Base-by-base conservation (phyloP, 2,329 filamentous ascomycete genomes). In the Xylariaceae sp. region DNA sequence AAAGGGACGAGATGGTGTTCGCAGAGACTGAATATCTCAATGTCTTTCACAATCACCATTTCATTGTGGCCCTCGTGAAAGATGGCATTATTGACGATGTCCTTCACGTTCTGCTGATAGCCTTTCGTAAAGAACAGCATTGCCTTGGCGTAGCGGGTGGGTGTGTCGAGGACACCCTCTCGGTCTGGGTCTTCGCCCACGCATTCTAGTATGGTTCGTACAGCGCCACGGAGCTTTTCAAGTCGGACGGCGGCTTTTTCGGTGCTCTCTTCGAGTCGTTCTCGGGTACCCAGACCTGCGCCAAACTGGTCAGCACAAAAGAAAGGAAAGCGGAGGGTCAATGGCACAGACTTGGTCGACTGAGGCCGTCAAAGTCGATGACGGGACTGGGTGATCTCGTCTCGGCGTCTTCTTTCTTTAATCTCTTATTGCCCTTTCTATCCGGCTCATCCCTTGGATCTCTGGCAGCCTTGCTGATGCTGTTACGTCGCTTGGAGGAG, bases 1-100 rank as follows among this genome's bases (percentile, higher is more conserved):
- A 99, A 99, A 0, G 94, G 94, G 6, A 99, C 92, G 69, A 99
- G 80, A 69, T 99, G 94, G 71, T 99, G 94, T 75, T 99, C 94
- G 76, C 94, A 99, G 43, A 97, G 77, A 60, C 88, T 92, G 72
- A 91, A 95, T 9, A 97, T 83, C 69, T 96, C 91, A 66, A 99
- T 97, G 67, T 97, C 91, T 74, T 95, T 96, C 56, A 99, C 90
- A 66, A 97, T 96, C 32, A 99, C 91, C 75, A 99, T 82, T 73
- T 99, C 94, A 67, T 96, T 94, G 68, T 97, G 92, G 59, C 92
- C 90, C 71, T 97, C 94, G 66, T 96, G 87, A 73, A 99, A 99
- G 51, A 97, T 88, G 19, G 94, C 94, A 53, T 86, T 83, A 70
- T 97, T 97, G 59, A 97, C 89, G 62, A 97, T 88, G 68, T 95